Conservation (phyloP, 768 basidiomycete species). For the Boletus vermiculosoides region DNA sequence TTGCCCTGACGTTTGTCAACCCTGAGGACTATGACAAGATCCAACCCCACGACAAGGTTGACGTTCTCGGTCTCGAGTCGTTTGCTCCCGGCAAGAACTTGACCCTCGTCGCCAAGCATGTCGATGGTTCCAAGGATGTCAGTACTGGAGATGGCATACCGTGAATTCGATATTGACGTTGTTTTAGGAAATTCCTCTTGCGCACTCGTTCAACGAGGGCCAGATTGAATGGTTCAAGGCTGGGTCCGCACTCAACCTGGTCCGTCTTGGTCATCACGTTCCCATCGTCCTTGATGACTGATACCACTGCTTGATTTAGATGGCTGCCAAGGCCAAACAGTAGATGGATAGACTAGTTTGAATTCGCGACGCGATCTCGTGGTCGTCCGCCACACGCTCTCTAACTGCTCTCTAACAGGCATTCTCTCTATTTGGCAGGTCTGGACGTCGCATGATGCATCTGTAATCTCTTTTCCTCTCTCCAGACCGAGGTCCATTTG, state of each 20-base stretch:
- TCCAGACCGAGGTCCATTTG: not conserved
- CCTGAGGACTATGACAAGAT: slow-evolving; percentile 94
- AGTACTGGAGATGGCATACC: slow-evolving; percentile 16
- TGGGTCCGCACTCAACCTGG: slow-evolving; percentile 89
- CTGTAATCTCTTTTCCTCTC: not conserved
- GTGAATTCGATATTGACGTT: slow-evolving; percentile 13
- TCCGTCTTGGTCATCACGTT: slow-evolving; percentile 36
- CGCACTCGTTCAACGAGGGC: slow-evolving; percentile 95
- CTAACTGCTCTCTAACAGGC: not conserved
- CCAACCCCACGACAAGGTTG: slow-evolving; percentile 81
- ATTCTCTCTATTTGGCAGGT: not conserved
- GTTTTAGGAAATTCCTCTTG: slow-evolving; percentile 64
- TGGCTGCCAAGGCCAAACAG: slow-evolving; percentile 64
- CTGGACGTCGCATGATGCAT: not conserved
- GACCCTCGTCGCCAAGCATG: slow-evolving; percentile 77
- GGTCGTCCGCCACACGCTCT: not conserved
- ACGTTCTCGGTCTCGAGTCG: slow-evolving; percentile 82
- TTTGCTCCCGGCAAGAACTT: slow-evolving; percentile 94
- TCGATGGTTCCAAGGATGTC: slow-evolving; percentile 71
- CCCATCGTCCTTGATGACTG: not conserved
- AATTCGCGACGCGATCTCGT: not conserved
- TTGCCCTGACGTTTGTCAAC: slow-evolving; percentile 90
- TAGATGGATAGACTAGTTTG: slow-evolving; percentile 24
- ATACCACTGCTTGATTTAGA: slow-evolving; percentile 37
- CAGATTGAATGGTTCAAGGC: slow-evolving; percentile 99